Base-by-base conservation (phyloP, 768 basidiomycete species). In the Cyathus striatus region DNA sequence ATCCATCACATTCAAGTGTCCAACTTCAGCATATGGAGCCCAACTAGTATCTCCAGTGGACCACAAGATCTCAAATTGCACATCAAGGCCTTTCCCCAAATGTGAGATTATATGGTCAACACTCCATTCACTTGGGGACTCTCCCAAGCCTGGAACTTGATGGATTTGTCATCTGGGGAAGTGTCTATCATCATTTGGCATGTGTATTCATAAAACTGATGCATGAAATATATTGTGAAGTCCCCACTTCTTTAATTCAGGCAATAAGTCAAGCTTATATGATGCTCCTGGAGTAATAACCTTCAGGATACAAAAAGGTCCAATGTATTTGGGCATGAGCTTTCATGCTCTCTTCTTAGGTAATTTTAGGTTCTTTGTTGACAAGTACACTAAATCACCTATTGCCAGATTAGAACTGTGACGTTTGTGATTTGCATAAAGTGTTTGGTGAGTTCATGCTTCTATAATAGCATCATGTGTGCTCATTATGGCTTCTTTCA, bases 191-290 rank as follows among this genome's bases (percentile, higher is more conserved):
- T 72, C 57, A 43, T 64, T 71, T 0, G 63, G 36, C 1, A 47
- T 9, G 32, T 54, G 56, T 1, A 46, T 49, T 0, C 47, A 20
- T 0, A 71, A 51, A 7, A 60, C 48, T 5, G 57, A 60, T 1
- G 55, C 50, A 34, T 71, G 68, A 51, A 69, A 69, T 0, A 47
- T 56, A 5, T 58, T 54, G 39, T 59, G 55, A 4, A 61, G 47
- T 36, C 25, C 49, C 13, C 22, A 24, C 3, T 42, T 59, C 14
- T 46, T 48, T 2, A 58, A 47, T 16, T 16, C 47, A 1, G 27
- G 45, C 1, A 43, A 23, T 30, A 30, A 30, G 7, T 30, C 27
- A 30, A 30, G 27, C 27, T n/a, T 9, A n/a, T 9, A 30, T n/a
- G n/a, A 30, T 30, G 27, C 27, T 30, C 27, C n/a, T 7, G 27